Evolutionary conservation across 2,329 filamentous ascomycete species (phyloP), one percentile per base, ranked within the genome.

Genomic region (Penicillium sp.): DNA sequence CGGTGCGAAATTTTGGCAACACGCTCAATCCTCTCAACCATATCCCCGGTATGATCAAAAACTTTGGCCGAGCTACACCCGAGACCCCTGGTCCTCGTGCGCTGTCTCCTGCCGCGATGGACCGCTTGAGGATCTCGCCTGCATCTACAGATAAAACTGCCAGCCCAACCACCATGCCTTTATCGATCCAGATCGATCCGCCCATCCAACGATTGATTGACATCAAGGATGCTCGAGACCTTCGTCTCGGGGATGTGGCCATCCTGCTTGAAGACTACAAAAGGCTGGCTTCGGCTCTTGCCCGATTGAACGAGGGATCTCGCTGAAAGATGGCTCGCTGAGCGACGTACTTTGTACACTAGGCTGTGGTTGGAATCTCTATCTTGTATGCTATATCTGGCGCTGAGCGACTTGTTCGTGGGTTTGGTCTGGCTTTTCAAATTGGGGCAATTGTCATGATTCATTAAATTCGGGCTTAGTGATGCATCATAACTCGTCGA

Each of bases 1-100:
- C 88, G 9, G 84, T 95, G 74, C 83, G 87, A 46, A 91, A 80
- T 64, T 77, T 95, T 51, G 84, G 88, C 34, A 93, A 80, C 65
- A 84, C 85, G 1, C 74, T 95, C 32, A 95, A 95, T 60, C 89
- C 89, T 3, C 84, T 95, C 65, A 88, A 83, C 39, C 81, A 88
- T 44, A 80, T 95, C 44, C 82, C 85, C 7, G 78, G 83, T 32
- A 89, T 93, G 64, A 85, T 94, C 57, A 82, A 86, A 47, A 84
- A 83, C 1, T 91, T 95, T 59, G 86, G 88, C 26, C 69, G 71
- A 39, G 66, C 55, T 35, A 51, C 63, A 3, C 61, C 73, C 24
- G 68, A 73, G 18, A 68, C 74, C 7, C 76, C 60, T 39, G 60
- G 73, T 7, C 66, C 68, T 8, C 70, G 76, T 25, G 67, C 73